Conservation (phyloP, 2,329 filamentous ascomycete genomes). For the Calonectria crousiana region DNA sequence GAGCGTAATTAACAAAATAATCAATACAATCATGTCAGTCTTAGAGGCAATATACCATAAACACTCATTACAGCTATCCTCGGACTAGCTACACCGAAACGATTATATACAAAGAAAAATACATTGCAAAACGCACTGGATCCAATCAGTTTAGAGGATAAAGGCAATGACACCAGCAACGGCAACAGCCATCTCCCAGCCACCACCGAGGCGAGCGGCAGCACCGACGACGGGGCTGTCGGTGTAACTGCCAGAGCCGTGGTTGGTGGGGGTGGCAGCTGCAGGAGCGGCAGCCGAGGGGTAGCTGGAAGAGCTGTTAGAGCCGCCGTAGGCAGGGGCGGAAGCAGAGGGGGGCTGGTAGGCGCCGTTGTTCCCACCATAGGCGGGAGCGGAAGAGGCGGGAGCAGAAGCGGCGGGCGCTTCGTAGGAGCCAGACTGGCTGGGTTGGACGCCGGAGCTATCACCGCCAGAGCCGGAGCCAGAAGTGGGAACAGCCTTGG, state of each 20-base stretch:
- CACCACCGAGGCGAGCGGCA: background rate
- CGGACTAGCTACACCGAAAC: background rate
- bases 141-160: background rate
- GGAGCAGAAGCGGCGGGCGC: background rate
- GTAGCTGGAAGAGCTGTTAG: background rate
- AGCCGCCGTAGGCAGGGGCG: background rate
- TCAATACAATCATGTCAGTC: background rate
- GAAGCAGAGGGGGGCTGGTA: background rate
- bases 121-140: background rate
- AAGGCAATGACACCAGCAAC: background rate
- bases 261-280: background rate
- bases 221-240: background rate
- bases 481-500: background rate
- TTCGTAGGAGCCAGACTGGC: background rate
- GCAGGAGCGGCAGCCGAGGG: background rate
- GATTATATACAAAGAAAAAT: background rate
- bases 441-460: background rate
- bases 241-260: background rate
- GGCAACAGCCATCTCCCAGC: background rate
- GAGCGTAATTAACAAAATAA: background rate
- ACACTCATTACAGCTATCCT: constrained; percentile 1
- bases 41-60: background rate
- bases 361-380: background rate
- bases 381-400: background rate
- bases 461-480: background rate